Conservation (phyloP, 257 asterid genomes). For the Pogostemon cablin region DNA sequence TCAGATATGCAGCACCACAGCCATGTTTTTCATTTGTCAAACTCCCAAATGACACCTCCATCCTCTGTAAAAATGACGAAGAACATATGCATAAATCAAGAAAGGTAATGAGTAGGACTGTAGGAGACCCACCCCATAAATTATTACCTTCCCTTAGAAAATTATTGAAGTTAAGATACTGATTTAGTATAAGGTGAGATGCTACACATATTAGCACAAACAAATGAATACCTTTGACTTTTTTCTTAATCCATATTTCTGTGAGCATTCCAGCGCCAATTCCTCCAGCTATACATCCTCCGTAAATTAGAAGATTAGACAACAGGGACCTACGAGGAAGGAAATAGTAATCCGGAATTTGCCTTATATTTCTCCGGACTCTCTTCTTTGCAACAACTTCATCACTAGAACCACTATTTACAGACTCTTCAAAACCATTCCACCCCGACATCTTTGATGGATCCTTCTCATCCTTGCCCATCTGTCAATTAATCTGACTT, state of each 20-base stretch:
- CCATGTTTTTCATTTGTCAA: slow-evolving; percentile 47
- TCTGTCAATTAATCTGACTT: slow-evolving; percentile 27
- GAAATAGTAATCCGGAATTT: slow-evolving; percentile 80
- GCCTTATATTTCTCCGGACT: slow-evolving; percentile 57
- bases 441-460: slow-evolving; percentile 57
- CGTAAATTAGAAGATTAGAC: slow-evolving; percentile 50
- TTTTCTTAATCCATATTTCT: slow-evolving; percentile 80
- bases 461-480: slow-evolving; percentile 59
- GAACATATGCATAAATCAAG: neutral
- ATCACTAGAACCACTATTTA: slow-evolving; percentile 37
- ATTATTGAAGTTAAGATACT: neutral
- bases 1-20: neutral
- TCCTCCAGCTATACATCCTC: slow-evolving; percentile 80
- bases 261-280: slow-evolving; percentile 84
- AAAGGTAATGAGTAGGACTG: neutral
- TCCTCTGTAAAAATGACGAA: slow-evolving; percentile 53
- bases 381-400: slow-evolving; percentile 69
- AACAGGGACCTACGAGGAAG: slow-evolving; percentile 70
- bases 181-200: neutral
- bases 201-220: neutral
- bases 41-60: slow-evolving; percentile 86
- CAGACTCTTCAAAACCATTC: slow-evolving; percentile 58
- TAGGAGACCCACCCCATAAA: neutral
- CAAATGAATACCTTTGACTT: slow-evolving; percentile 63
- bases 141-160: neutral